Percentiles rank a stretch among this genome's conserved stretches.
Evolutionary conservation across 2,329 filamentous ascomycete genomes (phyloP).

Genomic region (Juglanconis sp.): DNA sequence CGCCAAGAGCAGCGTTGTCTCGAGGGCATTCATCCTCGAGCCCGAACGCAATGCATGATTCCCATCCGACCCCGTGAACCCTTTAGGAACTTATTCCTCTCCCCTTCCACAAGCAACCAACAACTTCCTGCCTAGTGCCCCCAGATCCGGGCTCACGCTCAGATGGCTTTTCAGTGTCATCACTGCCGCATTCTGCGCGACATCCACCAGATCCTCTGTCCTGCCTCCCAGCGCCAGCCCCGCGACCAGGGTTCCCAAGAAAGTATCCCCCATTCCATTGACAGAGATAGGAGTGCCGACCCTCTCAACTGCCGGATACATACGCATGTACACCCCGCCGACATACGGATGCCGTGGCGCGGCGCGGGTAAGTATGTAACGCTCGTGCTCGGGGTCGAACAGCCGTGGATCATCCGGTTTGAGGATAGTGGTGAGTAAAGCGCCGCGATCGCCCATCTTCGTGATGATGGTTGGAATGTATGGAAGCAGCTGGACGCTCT

Average conservation of each 20-base stretch:
- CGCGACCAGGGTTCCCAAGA: slow-evolving; percentile 80
- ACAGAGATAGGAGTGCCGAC: slow-evolving; percentile 78
- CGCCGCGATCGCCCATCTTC: slow-evolving; percentile 75
- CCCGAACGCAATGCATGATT: neutral
- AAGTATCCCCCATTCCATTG: slow-evolving; percentile 92
- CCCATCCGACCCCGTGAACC: neutral
- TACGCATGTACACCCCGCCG: slow-evolving; percentile 78
- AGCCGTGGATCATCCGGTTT: slow-evolving; percentile 65
- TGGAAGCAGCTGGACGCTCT: slow-evolving; percentile 79
- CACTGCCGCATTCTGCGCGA: slow-evolving; percentile 79
- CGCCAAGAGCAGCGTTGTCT: too few species aligned
- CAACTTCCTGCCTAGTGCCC: slow-evolving; percentile 41
- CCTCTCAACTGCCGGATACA: slow-evolving; percentile 64
- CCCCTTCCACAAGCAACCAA: slow-evolving; percentile 35
- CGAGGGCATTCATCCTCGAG: too few species aligned
- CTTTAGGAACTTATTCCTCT: slow-evolving; percentile 25
- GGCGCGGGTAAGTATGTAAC: slow-evolving; percentile 69
- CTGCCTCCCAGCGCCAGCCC: slow-evolving; percentile 62
- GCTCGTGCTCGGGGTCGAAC: slow-evolving; percentile 56
- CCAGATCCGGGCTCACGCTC: slow-evolving; percentile 63
- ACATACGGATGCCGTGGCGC: slow-evolving; percentile 49
- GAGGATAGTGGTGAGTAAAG: slow-evolving; percentile 72
- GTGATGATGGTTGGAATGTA: slow-evolving; percentile 83
- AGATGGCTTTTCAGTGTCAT: slow-evolving; percentile 73
- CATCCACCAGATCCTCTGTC: slow-evolving; percentile 62